Evolutionary conservation across 2,329 filamentous ascomycete genomes (phyloP).

Genomic region (Scleromitrula shiraiana): DNA sequence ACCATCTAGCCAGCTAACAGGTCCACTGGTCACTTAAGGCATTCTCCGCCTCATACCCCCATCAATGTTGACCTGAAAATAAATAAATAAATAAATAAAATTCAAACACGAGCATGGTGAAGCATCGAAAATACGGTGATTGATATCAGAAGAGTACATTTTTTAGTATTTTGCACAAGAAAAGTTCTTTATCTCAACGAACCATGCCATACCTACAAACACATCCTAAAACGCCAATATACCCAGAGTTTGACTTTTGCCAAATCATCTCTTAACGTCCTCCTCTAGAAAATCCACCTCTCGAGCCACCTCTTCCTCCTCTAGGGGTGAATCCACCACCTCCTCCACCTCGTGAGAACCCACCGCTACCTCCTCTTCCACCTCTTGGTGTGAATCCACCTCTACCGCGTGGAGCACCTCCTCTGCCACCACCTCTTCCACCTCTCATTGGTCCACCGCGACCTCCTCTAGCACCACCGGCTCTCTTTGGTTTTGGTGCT

Average conservation of each 20-base stretch:
- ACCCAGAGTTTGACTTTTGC: slow-evolving; percentile 6
- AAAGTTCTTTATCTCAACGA: slow-evolving; percentile 8
- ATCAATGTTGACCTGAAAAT: no score
- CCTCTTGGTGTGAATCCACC: slow-evolving; percentile 41
- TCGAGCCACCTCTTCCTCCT: slow-evolving; percentile 25
- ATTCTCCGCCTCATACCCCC: no score
- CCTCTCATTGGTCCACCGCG: slow-evolving; percentile 37
- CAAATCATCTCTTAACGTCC: slow-evolving; percentile 5
- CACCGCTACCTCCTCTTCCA: slow-evolving; percentile 32
- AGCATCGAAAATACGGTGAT: no score
- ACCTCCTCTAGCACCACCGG: slow-evolving; percentile 50
- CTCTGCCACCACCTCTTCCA: slow-evolving; percentile 36
- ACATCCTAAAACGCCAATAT: slow-evolving; percentile 10
- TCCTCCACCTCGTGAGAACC: slow-evolving; percentile 30
- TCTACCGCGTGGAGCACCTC: slow-evolving; percentile 42
- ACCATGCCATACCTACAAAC: slow-evolving; percentile 8
- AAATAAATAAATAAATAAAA: no score
- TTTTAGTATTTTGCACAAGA: slow-evolving; percentile 6
- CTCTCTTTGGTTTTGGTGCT: slow-evolving; percentile 61
- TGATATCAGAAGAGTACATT: slow-evolving; percentile 7
- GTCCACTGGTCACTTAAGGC: no score
- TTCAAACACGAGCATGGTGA: background rate
- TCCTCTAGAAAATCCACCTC: slow-evolving; percentile 29
- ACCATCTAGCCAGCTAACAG: no score
- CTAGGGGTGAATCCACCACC: slow-evolving; percentile 27